phyloP scores from a whole-genome alignment of 192 early-diverging fungal genomes.

The Phycomyces blakesleeanus region DNA sequence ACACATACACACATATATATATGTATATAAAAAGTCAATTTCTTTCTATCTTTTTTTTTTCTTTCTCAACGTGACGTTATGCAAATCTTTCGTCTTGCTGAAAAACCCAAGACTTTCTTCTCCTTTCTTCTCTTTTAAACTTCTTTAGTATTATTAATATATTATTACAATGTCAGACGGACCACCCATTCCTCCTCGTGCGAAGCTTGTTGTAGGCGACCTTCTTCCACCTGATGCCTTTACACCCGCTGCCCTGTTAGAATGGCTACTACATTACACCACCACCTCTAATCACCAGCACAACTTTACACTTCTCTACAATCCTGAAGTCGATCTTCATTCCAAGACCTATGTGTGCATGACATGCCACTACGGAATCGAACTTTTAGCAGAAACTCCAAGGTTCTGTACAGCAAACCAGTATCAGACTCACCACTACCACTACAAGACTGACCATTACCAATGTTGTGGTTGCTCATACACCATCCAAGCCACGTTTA shows the following conservation, averaged over 20 bases:
- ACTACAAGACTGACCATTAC: constrained; percentile 6
- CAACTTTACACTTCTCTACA: not conserved
- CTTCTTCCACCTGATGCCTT: not conserved
- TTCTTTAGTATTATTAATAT: not conserved
- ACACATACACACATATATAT: too few species aligned
- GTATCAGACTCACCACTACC: constrained; percentile 27
- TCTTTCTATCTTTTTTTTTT: too few species aligned
- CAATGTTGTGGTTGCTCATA: constrained; percentile 25
- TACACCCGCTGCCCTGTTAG: not conserved
- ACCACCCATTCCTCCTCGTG: constrained; percentile 10
- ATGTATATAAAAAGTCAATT: too few species aligned
- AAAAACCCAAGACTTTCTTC: not conserved
- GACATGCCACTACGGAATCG: not conserved
- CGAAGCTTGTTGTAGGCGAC: not conserved
- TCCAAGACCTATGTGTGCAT: not conserved
- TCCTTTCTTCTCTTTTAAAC: not conserved
- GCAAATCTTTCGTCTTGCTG: not conserved
- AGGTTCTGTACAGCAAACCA: not conserved
- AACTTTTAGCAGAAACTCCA: not conserved
- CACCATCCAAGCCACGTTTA: not conserved
- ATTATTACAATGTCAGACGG: not conserved
- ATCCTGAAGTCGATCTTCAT: not conserved
- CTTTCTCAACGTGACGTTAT: not conserved
- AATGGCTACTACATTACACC: not conserved
- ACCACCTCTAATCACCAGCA: not conserved